These are phyloP conservation scores for Diddensiella caesifluorescens DNA, from an alignment of 805 yeast species.

Conservation along the genomic window DNA sequence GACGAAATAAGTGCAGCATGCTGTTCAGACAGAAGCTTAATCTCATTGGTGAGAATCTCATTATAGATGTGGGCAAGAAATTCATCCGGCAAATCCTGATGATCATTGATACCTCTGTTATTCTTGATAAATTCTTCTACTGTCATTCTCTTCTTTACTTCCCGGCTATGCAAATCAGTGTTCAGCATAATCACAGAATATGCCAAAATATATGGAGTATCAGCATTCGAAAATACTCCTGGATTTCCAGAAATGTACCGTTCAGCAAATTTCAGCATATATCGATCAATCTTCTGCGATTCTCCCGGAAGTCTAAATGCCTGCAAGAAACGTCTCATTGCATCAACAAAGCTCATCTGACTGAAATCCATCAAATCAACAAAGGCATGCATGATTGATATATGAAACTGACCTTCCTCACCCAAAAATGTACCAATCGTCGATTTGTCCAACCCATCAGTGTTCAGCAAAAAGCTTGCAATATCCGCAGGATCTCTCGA, in stretches of 20 bases:
- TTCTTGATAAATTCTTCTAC: slow-evolving; percentile 79
- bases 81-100: slow-evolving; percentile 73
- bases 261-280: slow-evolving; percentile 95
- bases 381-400: slow-evolving; percentile 86
- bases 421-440: slow-evolving; percentile 89
- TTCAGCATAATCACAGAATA: slow-evolving; percentile 90
- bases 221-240: slow-evolving; percentile 81
- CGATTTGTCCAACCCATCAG: slow-evolving; percentile 74
- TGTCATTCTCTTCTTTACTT: slow-evolving; percentile 82
- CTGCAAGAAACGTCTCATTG: slow-evolving; percentile 79
- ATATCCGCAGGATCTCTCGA: slow-evolving; percentile 59
- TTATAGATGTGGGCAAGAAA: slow-evolving; percentile 61
- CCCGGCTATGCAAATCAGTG: slow-evolving; percentile 89
- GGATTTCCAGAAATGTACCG: slow-evolving; percentile 87
- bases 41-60: slow-evolving; percentile 80
- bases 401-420: slow-evolving; percentile 72
- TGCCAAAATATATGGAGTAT: slow-evolving; percentile 85
- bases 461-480: slow-evolving; percentile 64
- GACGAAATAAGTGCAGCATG: slow-evolving; percentile 82
- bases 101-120: slow-evolving; percentile 90
- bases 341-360: slow-evolving; percentile 67
- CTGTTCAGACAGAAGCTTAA: slow-evolving; percentile 87
- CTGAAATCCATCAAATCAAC: slow-evolving; percentile 82
- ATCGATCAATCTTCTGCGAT: slow-evolving; percentile 94
- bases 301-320: slow-evolving; percentile 95